Evolutionary conservation across 805 yeast species (phyloP).

Genomic region (Candida krabiensis): DNA sequence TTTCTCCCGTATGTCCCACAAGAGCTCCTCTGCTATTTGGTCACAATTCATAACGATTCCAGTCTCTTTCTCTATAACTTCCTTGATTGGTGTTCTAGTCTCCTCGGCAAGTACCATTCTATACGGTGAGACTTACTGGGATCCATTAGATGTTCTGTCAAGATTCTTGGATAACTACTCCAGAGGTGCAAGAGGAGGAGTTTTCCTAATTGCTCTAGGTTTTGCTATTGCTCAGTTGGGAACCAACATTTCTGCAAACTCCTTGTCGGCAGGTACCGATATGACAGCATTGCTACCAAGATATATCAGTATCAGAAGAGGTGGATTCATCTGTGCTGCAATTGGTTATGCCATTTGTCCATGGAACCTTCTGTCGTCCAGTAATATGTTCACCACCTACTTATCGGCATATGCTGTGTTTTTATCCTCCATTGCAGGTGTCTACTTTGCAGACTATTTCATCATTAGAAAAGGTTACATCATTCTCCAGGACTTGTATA

Average conservation of each 20-base stretch:
- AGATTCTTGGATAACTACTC: constrained; percentile 56
- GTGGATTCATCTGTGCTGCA: constrained; percentile 73
- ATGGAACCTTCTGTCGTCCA: constrained; percentile 73
- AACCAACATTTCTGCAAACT: constrained; percentile 72
- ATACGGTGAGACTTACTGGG: constrained; percentile 76
- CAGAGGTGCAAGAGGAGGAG: constrained; percentile 74
- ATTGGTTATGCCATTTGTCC: constrained; percentile 75
- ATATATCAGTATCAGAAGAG: constrained; percentile 73
- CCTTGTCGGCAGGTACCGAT: constrained; percentile 72
- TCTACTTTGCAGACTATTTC: constrained; percentile 64
- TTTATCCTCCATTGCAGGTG: constrained; percentile 81
- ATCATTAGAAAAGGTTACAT: constrained; percentile 74
- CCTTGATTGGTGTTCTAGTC: constrained; percentile 81
- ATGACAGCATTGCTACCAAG: constrained; percentile 65
- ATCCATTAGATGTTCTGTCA: constrained; percentile 75
- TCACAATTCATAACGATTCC: constrained; percentile 72
- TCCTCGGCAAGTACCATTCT: constrained; percentile 72
- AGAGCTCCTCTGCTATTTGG: constrained; percentile 48
- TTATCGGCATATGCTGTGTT: constrained; percentile 81
- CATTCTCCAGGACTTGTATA: constrained; percentile 62
- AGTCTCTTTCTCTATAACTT: constrained; percentile 72
- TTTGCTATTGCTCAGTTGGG: constrained; percentile 78
- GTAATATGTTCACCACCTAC: constrained; percentile 76
- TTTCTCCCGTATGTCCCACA: constrained; percentile 78
- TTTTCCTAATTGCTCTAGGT: constrained; percentile 67